phyloP scores from a whole-genome alignment of 2,329 filamentous ascomycete genomes.

The Colletotrichum euphorbiae region DNA sequence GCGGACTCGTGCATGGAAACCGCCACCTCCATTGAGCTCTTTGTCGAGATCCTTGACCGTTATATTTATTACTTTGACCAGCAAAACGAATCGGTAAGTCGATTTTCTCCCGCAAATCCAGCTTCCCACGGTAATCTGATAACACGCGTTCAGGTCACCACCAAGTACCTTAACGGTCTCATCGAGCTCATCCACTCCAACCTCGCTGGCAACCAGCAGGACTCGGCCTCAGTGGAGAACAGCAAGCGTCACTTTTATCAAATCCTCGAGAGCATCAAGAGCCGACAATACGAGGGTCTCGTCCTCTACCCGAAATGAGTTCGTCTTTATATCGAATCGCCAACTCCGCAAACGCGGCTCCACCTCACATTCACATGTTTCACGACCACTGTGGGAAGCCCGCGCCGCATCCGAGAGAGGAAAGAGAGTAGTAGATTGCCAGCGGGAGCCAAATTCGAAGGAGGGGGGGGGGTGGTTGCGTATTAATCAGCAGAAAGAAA shows the following conservation, averaged over 20 bases:
- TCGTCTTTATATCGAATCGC: too few relatives aligned
- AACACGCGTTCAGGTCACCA: constrained; percentile 73
- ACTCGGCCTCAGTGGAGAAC: constrained; percentile 84
- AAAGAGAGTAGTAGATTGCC: not conserved
- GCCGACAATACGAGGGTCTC: constrained; percentile 92
- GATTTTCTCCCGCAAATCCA: rapidly evolving
- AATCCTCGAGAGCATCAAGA: constrained; percentile 92
- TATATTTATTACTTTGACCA: constrained; percentile 99
- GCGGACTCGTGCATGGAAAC: constrained; percentile 99
- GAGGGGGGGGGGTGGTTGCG: not conserved
- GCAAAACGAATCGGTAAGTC: constrained; percentile 88
- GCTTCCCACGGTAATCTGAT: constrained; percentile 27
- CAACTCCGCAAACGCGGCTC: too few relatives aligned
- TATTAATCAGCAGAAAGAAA: not conserved
- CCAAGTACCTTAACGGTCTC: constrained; percentile 96
- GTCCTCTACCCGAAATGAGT: constrained; percentile 70
- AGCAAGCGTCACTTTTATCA: constrained; percentile 95
- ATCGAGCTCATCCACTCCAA: constrained; percentile 99
- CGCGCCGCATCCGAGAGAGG: not conserved
- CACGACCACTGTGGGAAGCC: not conserved
- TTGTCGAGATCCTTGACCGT: constrained; percentile 97
- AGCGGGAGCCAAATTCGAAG: too few relatives aligned
- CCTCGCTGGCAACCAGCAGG: constrained; percentile 84
- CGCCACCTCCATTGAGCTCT: constrained; percentile 94
- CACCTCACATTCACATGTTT: not conserved